Base-by-base conservation (phyloP, 768 basidiomycete genomes). In the Boletus coccyginus region DNA sequence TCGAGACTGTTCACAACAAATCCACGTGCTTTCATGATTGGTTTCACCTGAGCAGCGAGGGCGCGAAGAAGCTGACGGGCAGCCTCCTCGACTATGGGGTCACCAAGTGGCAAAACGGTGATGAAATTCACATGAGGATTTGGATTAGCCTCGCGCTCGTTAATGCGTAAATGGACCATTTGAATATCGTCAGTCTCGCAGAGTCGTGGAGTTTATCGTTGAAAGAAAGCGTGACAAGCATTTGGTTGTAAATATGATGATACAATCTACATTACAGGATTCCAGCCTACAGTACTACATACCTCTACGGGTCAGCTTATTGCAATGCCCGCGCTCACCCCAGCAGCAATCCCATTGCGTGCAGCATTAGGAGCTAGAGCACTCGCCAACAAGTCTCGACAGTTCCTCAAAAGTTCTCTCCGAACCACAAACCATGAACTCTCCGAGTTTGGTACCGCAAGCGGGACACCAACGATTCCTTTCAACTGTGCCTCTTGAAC, bases 371-470 rank as follows among this genome's bases (percentile, higher is more conserved):
- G 60, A 12, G 59, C 52, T 5, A 87, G 70, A 3, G 86, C 85
- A 32, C 79, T 80, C 5, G 80, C 71, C 40, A 89, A 67, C 46
- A 85, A 66, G 64, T 85, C 83, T 43, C 83, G 76, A 67, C 85
- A 85, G 60, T 74, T 77, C 50, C 77, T 71, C 53, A 81, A 55
- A 29, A 87, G 81, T 64, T 90, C 87, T 52, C 91, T 76, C 21
- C 92, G 78, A 53, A 83, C 82, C 33, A 90, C 86, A 68, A 92
- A 94, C 88, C 87, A 90, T n/a, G 84, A 86, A 33, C 88, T 79
- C 19, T 86, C 83, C 60, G 89, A 88, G 58, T 76, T 82, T 3
- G 92, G 86, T 0, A 86, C 81, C 2, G 90, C 92, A 17, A 92
- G 73, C 12, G 88, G 87, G 6, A 81, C 74, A 6, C 81, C 85